These are phyloP conservation scores for Saccharum hybrid DNA, from an alignment of 202 grass and related monocot genomes.

Conservation along the genomic window DNA sequence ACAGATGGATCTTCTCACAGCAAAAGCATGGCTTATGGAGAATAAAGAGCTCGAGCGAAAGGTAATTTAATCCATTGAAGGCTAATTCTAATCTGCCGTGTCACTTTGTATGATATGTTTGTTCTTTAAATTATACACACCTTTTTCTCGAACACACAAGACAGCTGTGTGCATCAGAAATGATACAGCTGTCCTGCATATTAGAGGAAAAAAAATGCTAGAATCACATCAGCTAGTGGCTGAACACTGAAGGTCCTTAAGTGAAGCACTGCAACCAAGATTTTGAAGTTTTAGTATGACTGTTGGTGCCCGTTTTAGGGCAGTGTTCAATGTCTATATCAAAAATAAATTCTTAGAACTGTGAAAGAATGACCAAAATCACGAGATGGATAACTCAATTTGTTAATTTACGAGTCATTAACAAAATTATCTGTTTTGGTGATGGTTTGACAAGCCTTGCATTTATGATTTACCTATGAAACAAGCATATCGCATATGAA, in stretches of 20 bases:
- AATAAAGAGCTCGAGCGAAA: slow-evolving; percentile 77
- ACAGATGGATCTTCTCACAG: slow-evolving; percentile 84
- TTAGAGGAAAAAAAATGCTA: not conserved
- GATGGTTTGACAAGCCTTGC: not conserved
- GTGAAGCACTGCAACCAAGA: slow-evolving; percentile 7
- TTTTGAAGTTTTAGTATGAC: not conserved
- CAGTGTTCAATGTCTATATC: not conserved
- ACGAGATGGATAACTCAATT: not conserved
- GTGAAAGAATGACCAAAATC: slow-evolving; percentile 7
- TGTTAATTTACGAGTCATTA: not conserved
- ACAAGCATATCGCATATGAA: not conserved
- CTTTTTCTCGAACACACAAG: not conserved
- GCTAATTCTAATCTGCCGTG: not conserved
- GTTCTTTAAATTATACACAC: not conserved
- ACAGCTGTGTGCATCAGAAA: not conserved
- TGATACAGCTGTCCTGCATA: not conserved
- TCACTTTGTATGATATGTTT: not conserved
- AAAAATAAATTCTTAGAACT: slow-evolving; percentile 8
- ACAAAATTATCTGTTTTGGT: not conserved
- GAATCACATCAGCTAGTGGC: slow-evolving; percentile 6
- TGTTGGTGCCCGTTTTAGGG: slow-evolving; percentile 24
- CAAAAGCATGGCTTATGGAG: slow-evolving; percentile 82
- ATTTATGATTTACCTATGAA: slow-evolving; percentile 1
- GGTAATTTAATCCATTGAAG: slow-evolving; percentile 46
- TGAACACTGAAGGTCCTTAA: not conserved